These are phyloP conservation scores for Hyphopichia burtonii DNA, from an alignment of 1,139 yeast genomes.

Conservation along the genomic window DNA sequence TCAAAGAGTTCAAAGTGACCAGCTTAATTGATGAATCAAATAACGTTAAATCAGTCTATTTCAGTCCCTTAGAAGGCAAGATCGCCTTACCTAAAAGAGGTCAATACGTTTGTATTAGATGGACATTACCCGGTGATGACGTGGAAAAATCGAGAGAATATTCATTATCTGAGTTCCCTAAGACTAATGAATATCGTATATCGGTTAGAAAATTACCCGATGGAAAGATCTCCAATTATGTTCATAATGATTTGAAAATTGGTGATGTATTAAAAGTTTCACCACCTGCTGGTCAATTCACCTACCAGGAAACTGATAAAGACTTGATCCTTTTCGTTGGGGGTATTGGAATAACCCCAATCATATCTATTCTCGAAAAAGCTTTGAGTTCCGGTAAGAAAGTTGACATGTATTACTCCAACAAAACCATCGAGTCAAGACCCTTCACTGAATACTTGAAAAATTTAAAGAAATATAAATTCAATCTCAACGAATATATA, in stretches of 20 bases:
- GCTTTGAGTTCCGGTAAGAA: constrained; percentile 26
- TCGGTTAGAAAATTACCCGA: constrained; percentile 47
- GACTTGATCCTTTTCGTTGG: constrained; percentile 51
- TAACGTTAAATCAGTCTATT: constrained; percentile 52
- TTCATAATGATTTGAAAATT: constrained; percentile 48
- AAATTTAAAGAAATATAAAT: constrained; percentile 12
- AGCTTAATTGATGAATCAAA: constrained; percentile 43
- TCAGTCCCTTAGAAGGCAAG: constrained; percentile 47
- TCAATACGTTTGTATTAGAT: constrained; percentile 59
- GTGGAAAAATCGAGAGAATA: constrained; percentile 50
- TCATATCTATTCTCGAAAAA: constrained; percentile 49
- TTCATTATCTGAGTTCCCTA: constrained; percentile 41
- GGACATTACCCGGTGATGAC: constrained; percentile 28
- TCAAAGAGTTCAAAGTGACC: constrained; percentile 50
- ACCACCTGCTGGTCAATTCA: constrained; percentile 62
- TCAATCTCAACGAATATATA: constrained; percentile 21
- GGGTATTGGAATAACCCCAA: constrained; percentile 71
- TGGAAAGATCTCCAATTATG: constrained; percentile 53
- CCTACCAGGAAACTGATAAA: constrained; percentile 31
- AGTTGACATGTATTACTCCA: constrained; percentile 31
- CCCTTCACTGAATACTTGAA: constrained; percentile 28
- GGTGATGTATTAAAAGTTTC: constrained; percentile 53
- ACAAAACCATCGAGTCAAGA: constrained; percentile 18
- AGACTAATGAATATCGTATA: constrained; percentile 44
- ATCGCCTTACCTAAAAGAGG: constrained; percentile 48